Evolutionary conservation across 1,139 yeast species (phyloP).

Genomic region (Hyphopichia pseudoburtonii): DNA sequence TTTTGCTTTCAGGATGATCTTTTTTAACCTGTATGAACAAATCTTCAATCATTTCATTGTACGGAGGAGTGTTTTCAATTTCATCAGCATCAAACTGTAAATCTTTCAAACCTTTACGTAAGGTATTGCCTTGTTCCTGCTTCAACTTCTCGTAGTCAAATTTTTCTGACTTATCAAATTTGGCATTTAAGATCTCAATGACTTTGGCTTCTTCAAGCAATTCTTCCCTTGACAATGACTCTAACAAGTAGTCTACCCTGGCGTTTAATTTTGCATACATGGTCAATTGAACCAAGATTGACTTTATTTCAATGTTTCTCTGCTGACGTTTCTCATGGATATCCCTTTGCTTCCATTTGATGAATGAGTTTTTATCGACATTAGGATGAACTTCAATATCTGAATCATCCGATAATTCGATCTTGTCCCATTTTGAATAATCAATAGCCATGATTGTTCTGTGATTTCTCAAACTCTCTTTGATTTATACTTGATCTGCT

Average conservation of each 20-base stretch:
- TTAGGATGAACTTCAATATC: conserved; percentile 98
- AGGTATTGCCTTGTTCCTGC: conserved; percentile 32
- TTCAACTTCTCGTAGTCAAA: conserved; percentile 42
- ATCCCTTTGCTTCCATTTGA: conserved; percentile 95
- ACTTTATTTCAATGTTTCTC: conserved; percentile 72
- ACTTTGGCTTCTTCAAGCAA: conserved; percentile 40
- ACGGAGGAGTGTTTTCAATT: conserved; percentile 71
- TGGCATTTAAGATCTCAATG: conserved; percentile 40
- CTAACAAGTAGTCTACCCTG: conserved; percentile 66
- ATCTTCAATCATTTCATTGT: conserved; percentile 91
- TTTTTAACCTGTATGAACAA: conserved; percentile 67
- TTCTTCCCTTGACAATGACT: conserved; percentile 38
- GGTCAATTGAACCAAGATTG: conserved; percentile 65
- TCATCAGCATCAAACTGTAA: conserved; percentile 47
- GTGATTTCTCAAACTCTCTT: neutral
- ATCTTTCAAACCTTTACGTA: conserved; percentile 46
- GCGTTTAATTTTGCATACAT: conserved; percentile 77
- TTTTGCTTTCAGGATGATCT: conserved; percentile 54
- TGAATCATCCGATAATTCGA: conserved; percentile 93
- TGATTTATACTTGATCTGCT: neutral
- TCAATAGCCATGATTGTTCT: conserved; percentile 65
- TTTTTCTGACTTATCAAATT: conserved; percentile 61
- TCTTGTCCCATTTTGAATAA: conserved; percentile 96
- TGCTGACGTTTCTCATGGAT: conserved; percentile 91
- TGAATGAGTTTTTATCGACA: conserved; percentile 90